Base-by-base conservation (phyloP, 805 yeast genomes). In the Starmerella apis region DNA sequence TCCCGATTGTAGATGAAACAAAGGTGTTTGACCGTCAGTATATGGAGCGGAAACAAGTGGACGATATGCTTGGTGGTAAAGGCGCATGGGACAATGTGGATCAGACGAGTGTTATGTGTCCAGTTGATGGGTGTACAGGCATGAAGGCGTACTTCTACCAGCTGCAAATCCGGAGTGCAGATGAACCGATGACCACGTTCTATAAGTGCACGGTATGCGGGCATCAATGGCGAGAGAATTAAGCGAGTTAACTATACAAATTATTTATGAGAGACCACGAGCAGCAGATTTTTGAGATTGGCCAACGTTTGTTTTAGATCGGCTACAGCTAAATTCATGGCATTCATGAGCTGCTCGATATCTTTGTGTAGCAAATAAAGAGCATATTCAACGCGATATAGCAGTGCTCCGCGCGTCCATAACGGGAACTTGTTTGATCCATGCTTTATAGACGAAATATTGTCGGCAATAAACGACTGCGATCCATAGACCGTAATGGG, bases 61-160 rank as follows among this genome's bases (percentile, higher is more conserved):
- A 92, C 66, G 98, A 90, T 69, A 95, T 92, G 11, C 73, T 92
- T 16, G 98, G 98, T 50, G 95, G 95, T 31, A 92, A 80, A 54
- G 96, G 95, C 27, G 94, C 96, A 1, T 92, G 98, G 98, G 97
- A 90, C 65, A 90, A 92, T 63, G 98, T 92, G 24, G 98, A 92
- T 64, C 96, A 92, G 64, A 92, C 97, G 0, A 72, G 80, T 1
- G 86, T 90, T 0, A 94, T 90, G 64, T 90, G 98, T 72, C 96
- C 96, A 3, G 73, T 78, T 39, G 95, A 86, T 51, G 63, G 71
- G 2, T 92, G 98, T 71, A 94, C 86, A 36, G 81, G 82, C 56
- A 83, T 79, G 57, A 86, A 86, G 67, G 98, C 98, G 0, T 92
- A 92, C 68, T 92, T 86, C 73, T 92, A 88, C 75, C 97, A 92